Evolutionary conservation across 768 basidiomycete species (phyloP), one percentile per base, ranked within the genome.

Genomic region (Leucocoprinus sp.): DNA sequence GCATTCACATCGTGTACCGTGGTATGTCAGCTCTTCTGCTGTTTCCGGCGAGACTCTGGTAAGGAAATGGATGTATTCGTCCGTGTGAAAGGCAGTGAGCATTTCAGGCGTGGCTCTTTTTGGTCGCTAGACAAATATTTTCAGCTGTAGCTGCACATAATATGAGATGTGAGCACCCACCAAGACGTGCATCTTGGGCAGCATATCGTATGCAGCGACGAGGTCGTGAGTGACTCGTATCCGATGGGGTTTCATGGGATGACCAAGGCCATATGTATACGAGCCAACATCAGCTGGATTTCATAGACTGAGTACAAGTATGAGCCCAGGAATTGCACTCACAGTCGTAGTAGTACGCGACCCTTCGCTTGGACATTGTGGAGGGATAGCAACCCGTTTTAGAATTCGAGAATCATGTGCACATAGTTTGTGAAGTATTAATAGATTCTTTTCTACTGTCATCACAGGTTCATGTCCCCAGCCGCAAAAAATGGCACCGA

Each of bases 11-110:
- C 92, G 70, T 31, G 82, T 81, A 5, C 91, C 90, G 45, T 84
- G 77, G 53, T 80, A 86, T 1, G 89, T 92, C 57, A 96, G 63
- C 45, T 89, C 83, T 54, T 89, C 86, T 1, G 76, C 81, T 3
- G 88, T 95, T 63, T 99, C 96, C 0, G 93, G 93, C 0, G 84
- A 89, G 21, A 98, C 93, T 38, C 78, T 76, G 43, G 78, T 72
- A 36, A 99, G 67, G 56, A 98, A 95, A 56, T 98, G 82, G 48
- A 99, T 76, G 64, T 96, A 99, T 73, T 99, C 96, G 68, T 99
- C 96, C 17, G 95, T 92, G 62, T 99, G 96, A 64, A 98, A 99
- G 8, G 82, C 68, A n/a, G 88, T 84, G 86, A 99, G 86, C 18
- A 77, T 74, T 55, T 81, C 74, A 11, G 83, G 76, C 0, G 78